Conservation (phyloP, 208 protist genomes). For the Leishmania braziliensis region DNA sequence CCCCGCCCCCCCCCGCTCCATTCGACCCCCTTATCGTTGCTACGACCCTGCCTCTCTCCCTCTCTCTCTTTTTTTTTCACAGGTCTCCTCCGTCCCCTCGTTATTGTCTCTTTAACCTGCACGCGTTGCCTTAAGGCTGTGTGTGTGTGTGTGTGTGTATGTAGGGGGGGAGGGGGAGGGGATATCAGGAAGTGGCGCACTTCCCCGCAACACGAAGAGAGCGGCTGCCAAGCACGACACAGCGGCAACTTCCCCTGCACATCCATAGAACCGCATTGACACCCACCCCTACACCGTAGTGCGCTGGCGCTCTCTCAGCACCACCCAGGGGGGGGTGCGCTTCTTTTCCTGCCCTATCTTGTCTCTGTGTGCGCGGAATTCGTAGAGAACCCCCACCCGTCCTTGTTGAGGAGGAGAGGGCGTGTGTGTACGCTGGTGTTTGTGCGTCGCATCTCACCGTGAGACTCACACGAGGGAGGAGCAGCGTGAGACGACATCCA, state of each 20-base stretch:
- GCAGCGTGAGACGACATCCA: not conserved
- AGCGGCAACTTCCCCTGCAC: slow-evolving; percentile 4
- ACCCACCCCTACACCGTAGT: slow-evolving; percentile 15
- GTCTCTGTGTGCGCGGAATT: not conserved
- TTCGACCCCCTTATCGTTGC: not conserved
- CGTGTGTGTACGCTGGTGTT: not conserved
- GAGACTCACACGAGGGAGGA: not conserved
- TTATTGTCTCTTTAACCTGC: not conserved
- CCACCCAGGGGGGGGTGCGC: not conserved
- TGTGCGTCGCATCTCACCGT: not conserved
- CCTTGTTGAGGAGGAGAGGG: not conserved
- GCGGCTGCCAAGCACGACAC: not conserved
- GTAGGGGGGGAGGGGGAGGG: not conserved
- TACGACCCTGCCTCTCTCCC: not conserved
- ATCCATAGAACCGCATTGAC: not conserved
- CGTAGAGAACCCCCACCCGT: not conserved
- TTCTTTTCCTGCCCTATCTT: not conserved
- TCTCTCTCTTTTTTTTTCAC: not conserved
- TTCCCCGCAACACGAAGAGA: not conserved
- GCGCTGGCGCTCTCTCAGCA: not conserved
- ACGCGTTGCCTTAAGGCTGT: not conserved
- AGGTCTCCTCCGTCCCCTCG: not conserved
- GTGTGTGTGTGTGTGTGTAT: not conserved
- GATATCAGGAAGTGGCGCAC: no score
- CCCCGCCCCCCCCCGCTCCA: not conserved